These are phyloP conservation scores for Coemansia sp. DNA, from an alignment of 192 early-diverging fungal genomes.

Conservation along the genomic window DNA sequence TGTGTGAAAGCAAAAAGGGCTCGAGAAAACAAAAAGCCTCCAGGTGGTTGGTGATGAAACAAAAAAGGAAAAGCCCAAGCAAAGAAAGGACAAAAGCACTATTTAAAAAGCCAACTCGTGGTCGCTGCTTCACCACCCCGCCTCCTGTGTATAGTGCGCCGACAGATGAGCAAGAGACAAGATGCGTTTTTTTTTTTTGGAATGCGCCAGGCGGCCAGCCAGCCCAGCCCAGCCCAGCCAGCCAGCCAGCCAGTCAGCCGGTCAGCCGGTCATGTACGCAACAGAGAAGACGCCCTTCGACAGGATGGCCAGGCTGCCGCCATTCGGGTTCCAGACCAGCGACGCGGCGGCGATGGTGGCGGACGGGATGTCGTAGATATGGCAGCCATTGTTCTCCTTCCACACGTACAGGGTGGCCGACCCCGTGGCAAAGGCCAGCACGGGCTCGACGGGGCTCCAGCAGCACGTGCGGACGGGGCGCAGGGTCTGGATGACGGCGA, in stretches of 20 bases:
- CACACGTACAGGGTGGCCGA: conserved; percentile 43
- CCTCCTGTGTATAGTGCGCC: too few relatives aligned
- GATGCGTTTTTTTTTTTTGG: neutral
- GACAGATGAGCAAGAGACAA: neutral
- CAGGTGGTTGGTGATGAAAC: too few relatives aligned
- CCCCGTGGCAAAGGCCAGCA: conserved; percentile 36
- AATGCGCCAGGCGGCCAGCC: too few relatives aligned
- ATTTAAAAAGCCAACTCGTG: too few relatives aligned
- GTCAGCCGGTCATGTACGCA: conserved; percentile 28
- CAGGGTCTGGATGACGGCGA: conserved; percentile 38
- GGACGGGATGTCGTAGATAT: conserved; percentile 33
- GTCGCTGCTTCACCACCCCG: too few relatives aligned
- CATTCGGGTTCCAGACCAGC: conserved; percentile 48
- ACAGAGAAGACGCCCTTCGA: conserved; percentile 45
- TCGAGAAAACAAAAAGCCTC: neutral
- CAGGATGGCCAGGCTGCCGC: conserved; percentile 32
- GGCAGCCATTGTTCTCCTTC: conserved; percentile 36
- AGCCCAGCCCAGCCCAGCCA: too few relatives aligned
- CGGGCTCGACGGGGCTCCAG: conserved; percentile 49
- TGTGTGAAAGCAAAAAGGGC: neutral
- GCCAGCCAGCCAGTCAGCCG: too few relatives aligned
- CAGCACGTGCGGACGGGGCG: conserved; percentile 23
- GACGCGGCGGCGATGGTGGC: conserved; percentile 8
- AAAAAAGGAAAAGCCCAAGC: neutral
- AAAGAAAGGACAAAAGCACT: too few relatives aligned